Evolutionary conservation across 1,284 basidiomycete species (phyloP).

Genomic region (Fomitopsis schrenkii): DNA sequence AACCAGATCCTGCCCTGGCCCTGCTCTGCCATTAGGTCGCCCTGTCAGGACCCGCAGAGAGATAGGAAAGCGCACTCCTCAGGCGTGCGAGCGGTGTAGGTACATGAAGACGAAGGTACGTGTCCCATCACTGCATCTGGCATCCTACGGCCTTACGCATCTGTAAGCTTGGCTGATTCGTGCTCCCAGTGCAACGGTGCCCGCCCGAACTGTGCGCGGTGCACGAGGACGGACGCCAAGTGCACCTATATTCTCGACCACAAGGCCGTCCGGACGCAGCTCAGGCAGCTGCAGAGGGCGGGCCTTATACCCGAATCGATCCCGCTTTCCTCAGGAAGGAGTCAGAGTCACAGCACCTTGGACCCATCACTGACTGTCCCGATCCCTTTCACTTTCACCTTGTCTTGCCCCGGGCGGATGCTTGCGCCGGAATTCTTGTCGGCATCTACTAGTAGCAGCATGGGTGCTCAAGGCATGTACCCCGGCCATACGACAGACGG

Average conservation of each 20-base stretch:
- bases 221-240: conserved; percentile 5
- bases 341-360: neutral
- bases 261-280: conserved; percentile 11
- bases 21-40: neutral
- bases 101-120: conserved; percentile 18
- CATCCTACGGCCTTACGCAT: neutral
- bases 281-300: conserved; percentile 2
- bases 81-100: conserved; percentile 19
- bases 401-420: neutral
- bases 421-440: too few species aligned
- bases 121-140: neutral
- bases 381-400: neutral
- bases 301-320: neutral
- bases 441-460: too few species aligned
- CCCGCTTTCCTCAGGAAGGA: neutral
- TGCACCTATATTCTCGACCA: conserved; percentile 18
- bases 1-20: neutral
- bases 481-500: too few species aligned
- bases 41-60: neutral
- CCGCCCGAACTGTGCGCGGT: conserved; percentile 15
- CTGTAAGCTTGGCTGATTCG: neutral
- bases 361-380: neutral
- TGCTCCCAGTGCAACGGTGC: conserved; percentile 14
- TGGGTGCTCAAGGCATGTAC: too few species aligned
- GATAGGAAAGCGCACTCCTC: conserved; percentile 8